Conservation (phyloP, 2,329 filamentous ascomycete genomes). For the Fusarium buharicum region DNA sequence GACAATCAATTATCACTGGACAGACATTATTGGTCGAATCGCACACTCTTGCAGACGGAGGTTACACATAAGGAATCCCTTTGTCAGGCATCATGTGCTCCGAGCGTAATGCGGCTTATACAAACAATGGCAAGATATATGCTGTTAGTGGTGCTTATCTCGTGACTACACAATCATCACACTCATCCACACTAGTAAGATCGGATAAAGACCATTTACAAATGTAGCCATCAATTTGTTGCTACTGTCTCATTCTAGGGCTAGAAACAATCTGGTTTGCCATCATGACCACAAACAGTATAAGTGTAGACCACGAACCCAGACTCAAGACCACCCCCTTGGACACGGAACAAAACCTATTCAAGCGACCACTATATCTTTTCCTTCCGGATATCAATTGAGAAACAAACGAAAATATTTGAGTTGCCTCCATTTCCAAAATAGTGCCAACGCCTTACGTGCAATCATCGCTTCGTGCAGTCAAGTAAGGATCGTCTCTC, state of each 20-base stretch:
- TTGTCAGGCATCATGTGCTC: constrained; percentile 19
- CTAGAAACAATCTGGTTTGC: constrained; percentile 35
- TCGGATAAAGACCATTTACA: background rate
- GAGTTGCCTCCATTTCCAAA: constrained; percentile 36
- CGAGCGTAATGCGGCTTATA: constrained; percentile 1
- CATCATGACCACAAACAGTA: constrained; percentile 38
- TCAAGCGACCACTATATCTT: constrained; percentile 6
- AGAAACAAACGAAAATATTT: constrained; percentile 31
- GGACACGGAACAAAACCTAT: constrained; percentile 12
- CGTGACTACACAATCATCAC: background rate
- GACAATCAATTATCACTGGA: background rate
- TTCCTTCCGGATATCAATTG: constrained; percentile 18
- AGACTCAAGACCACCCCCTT: constrained; percentile 15
- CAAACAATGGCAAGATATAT: too few relatives aligned
- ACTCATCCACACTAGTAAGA: background rate
- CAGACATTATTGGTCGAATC: background rate
- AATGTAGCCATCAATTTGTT: constrained; percentile 28
- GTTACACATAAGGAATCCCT: constrained; percentile 11
- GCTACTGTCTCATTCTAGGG: constrained; percentile 34
- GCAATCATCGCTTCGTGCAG: constrained; percentile 38
- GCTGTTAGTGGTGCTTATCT: too few relatives aligned
- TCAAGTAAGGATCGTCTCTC: constrained; percentile 39
- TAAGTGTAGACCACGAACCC: constrained; percentile 14
- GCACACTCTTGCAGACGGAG: background rate
- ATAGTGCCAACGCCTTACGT: constrained; percentile 29